Conservation (phyloP, 345 rosid species). For the Gossypium bickii region DNA sequence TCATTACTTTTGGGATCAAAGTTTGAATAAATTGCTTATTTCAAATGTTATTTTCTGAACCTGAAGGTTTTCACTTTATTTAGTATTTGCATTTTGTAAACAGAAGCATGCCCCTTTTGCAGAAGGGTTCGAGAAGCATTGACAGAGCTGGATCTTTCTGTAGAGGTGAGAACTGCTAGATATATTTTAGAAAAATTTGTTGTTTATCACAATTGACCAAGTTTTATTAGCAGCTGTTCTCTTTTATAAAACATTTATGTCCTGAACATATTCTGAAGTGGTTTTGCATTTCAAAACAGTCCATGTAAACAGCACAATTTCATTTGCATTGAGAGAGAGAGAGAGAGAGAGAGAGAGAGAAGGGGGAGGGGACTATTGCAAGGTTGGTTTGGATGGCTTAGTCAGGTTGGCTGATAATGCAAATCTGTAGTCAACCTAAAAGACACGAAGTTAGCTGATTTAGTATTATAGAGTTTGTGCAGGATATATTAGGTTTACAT, state of each 20-base stretch:
- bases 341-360: no score
- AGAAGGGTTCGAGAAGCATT: slow-evolving; percentile 80
- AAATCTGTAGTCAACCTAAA: neutral
- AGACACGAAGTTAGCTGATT: neutral
- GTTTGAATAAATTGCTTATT: neutral
- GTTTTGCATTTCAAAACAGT: neutral
- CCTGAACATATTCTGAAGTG: neutral
- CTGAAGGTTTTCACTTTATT: neutral
- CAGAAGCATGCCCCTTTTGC: slow-evolving; percentile 91
- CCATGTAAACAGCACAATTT: neutral
- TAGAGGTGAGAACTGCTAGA: slow-evolving; percentile 38
- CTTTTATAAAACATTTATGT: neutral
- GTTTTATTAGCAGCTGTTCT: neutral
- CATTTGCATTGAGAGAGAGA: neutral
- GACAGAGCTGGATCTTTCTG: slow-evolving; percentile 83
- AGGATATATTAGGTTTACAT: neutral
- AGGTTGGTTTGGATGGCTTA: neutral
- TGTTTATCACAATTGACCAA: neutral
- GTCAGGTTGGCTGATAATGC: neutral
- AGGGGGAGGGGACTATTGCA: neutral
- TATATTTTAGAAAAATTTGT: neutral
- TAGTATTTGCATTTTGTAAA: slow-evolving; percentile 22
- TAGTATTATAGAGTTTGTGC: neutral
- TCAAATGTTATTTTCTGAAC: slow-evolving; percentile 3
- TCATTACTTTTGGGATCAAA: neutral